A percentile compares a stretch with the other conserved stretches of the same genome.
Conservation (phyloP, 371 early-diverging fungal species). For the Mucor plumbeus region DNA sequence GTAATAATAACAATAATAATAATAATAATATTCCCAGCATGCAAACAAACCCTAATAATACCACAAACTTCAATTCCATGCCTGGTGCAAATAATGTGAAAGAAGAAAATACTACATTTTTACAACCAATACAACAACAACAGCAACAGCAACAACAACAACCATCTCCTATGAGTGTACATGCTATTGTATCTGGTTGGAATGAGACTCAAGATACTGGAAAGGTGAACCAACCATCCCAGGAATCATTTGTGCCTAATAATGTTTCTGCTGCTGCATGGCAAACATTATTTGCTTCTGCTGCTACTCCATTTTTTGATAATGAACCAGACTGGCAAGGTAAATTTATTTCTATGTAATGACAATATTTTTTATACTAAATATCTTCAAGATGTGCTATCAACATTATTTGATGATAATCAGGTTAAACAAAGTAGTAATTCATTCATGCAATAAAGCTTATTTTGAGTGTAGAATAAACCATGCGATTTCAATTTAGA, state of each 20-base stretch:
- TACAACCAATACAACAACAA: not conserved
- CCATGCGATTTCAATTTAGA: too few species aligned
- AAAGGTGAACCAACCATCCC: not conserved
- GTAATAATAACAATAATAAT: too few species aligned
- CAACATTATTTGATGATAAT: conserved; percentile 26
- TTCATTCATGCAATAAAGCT: conserved; percentile 13
- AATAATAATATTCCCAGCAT: not conserved
- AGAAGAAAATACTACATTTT: not conserved
- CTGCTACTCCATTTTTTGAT: conserved; percentile 32
- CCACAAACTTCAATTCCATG: not conserved
- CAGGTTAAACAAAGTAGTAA: conserved; percentile 4
- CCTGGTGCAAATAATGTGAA: not conserved
- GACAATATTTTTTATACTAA: not conserved
- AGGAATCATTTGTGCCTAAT: conserved; percentile 15
- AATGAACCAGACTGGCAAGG: conserved; percentile 30
- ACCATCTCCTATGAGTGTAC: conserved; percentile 37
- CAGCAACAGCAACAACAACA: not conserved
- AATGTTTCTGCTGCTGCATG: conserved; percentile 24
- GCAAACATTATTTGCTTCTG: conserved; percentile 33
- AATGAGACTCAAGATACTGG: not conserved
- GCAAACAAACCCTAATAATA: not conserved
- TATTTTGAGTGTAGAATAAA: too few species aligned
- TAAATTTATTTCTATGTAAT: not conserved
- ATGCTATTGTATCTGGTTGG: conserved; percentile 31
- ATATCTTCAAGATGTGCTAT: conserved; percentile 12